These are phyloP conservation scores for Lolium perenne DNA, from an alignment of 176 grass and related monocot species.

Conservation along the genomic window DNA sequence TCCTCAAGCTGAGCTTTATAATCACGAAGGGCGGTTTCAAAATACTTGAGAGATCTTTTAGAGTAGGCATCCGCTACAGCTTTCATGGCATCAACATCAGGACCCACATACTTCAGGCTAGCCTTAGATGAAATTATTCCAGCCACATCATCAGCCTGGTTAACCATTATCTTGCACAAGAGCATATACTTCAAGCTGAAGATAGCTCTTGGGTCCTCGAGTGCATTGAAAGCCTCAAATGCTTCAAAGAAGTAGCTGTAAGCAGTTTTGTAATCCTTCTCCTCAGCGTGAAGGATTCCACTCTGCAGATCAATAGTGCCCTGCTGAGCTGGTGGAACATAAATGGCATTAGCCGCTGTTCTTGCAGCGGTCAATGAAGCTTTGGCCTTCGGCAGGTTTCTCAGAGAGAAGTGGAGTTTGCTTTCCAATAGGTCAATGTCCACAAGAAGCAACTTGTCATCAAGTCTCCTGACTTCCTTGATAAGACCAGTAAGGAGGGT, in stretches of 20 bases:
- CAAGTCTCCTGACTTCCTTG: slow-evolving; percentile 34
- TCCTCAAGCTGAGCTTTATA: slow-evolving; percentile 23
- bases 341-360: slow-evolving; percentile 23
- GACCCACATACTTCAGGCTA: slow-evolving; percentile 21
- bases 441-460: slow-evolving; percentile 27
- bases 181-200: slow-evolving; percentile 34
- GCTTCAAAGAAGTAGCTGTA: slow-evolving; percentile 39
- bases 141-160: slow-evolving; percentile 27
- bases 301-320: slow-evolving; percentile 32
- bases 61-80: slow-evolving; percentile 18
- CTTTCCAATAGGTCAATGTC: slow-evolving; percentile 28
- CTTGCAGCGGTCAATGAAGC: slow-evolving; percentile 29
- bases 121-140: slow-evolving; percentile 33
- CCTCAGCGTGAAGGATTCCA: slow-evolving; percentile 29
- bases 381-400: slow-evolving; percentile 23
- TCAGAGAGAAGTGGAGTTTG: slow-evolving; percentile 26
- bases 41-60: slow-evolving; percentile 31
- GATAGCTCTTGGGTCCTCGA: slow-evolving; percentile 21
- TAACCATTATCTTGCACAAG: slow-evolving; percentile 33
- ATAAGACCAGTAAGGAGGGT: slow-evolving; percentile 22
- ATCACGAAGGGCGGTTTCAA: slow-evolving; percentile 21
- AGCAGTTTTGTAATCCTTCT: slow-evolving; percentile 26
- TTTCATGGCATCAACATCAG: slow-evolving; percentile 36
- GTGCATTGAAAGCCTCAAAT: slow-evolving; percentile 19
- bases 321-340: slow-evolving; percentile 31